Evolutionary conservation across 176 grass and related monocot species (phyloP), one percentile per base, ranked within the genome.

Genomic region (Dendrocalamus sinicus): DNA sequence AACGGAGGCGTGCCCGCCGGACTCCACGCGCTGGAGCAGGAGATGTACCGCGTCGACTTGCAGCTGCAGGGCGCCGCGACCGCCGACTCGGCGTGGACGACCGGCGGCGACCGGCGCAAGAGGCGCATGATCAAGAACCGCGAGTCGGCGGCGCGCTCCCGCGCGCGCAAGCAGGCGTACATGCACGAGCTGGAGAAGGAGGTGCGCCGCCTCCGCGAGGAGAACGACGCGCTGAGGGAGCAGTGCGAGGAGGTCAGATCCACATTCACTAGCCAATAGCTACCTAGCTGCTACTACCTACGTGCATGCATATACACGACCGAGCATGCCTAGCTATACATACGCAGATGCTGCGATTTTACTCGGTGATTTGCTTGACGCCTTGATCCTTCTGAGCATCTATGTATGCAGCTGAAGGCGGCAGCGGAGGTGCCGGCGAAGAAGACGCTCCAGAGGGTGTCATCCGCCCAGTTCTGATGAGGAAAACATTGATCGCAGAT

Each of bases 121-220:
- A 81, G 70, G 63, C 88, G 83, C 1, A 30, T 35, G 72, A 90
- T 90, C 47, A 86, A 82, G 78, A 90, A 86, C 78, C 82, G 83
- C 26, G 83, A 63, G 78, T 86, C 83, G 63, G 88, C 88, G 15
- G 78, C 66, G 64, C 77, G 88, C 45, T 90, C 88, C 41, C 82
- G 88, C 69, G 83, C 53, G 78, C 77, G 88, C n/a, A 64, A 81
- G 53, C 19, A 58, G 45, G 88, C 83, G 44, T 82, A 90, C 84
- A 16, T 64, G 35, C 81, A 65, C 65, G 83, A 86, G 54, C 83
- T 90, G 17, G 78, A 90, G 88, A 48, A 69, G 77, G 88, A 72
- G 83, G 72, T 83, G 37, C 46, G 20, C 22, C 44, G 47, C 64
- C 88, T 90, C 67, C 40, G 50, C 12, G 51, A 46, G 0, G 88